Conservation (phyloP, 106 monocot species). For the Dendrobium chrysotoxum region DNA sequence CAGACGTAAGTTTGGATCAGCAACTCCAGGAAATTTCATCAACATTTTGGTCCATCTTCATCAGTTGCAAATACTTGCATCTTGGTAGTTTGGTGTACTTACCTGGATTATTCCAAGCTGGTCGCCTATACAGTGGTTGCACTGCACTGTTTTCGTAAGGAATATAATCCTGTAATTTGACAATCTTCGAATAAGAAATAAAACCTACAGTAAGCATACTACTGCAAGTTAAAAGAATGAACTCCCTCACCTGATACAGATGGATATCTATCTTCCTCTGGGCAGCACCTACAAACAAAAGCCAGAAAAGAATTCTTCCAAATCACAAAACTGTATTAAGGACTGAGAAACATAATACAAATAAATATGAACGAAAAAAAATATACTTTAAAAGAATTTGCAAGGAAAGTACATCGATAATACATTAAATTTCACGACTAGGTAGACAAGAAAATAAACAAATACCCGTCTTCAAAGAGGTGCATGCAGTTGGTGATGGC, state of each 20-base stretch:
- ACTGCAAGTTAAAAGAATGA: not conserved
- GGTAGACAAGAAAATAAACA: not conserved
- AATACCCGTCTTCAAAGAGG: slow-evolving; percentile 31
- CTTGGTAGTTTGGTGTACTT: slow-evolving; percentile 5
- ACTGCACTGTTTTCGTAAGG: slow-evolving; percentile 19
- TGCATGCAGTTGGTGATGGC: slow-evolving; percentile 22
- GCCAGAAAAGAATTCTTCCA: not conserved
- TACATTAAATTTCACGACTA: no score
- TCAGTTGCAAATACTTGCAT: not conserved
- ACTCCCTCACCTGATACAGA: slow-evolving; percentile 28
- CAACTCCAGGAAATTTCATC: not conserved
- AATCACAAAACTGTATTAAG: not conserved
- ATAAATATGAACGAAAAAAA: not conserved
- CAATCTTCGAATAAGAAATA: not conserved
- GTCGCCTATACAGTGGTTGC: slow-evolving; percentile 16
- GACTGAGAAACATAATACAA: not conserved
- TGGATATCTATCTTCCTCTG: slow-evolving; percentile 57
- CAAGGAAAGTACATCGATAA: not conserved
- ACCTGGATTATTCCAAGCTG: slow-evolving; percentile 53
- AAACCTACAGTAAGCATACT: not conserved
- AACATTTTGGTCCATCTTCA: not conserved
- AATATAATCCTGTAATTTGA: slow-evolving; percentile 14
- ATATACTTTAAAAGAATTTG: no score
- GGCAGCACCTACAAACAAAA: slow-evolving; percentile 24
- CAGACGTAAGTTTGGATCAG: no score